Evolutionary conservation across 768 basidiomycete species (phyloP).

Genomic region (Boletus reticulatus): DNA sequence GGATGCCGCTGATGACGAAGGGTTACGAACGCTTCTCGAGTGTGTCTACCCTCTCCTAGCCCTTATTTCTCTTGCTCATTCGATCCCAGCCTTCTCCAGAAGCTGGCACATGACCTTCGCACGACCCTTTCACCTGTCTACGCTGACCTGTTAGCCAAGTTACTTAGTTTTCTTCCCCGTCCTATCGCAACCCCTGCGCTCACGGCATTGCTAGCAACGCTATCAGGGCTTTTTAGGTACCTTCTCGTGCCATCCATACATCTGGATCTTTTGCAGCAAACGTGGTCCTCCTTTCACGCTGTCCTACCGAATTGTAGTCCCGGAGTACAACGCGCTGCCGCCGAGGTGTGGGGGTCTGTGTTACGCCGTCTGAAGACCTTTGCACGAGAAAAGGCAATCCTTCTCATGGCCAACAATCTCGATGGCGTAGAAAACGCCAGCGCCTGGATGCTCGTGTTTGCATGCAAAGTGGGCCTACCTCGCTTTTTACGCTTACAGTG

Average conservation of each 20-base stretch:
- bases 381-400: constrained; percentile 54
- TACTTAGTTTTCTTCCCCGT: constrained; percentile 56
- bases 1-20: constrained; percentile 66
- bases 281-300: constrained; percentile 55
- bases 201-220: constrained; percentile 62
- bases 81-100: constrained; percentile 63
- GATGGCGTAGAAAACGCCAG: constrained; percentile 57
- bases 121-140: constrained; percentile 69
- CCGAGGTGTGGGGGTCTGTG: constrained; percentile 69
- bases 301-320: constrained; percentile 58
- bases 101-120: constrained; percentile 78
- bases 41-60: constrained; percentile 35
- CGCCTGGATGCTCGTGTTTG: constrained; percentile 74
- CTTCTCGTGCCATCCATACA: constrained; percentile 65
- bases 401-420: constrained; percentile 50
- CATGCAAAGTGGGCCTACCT: constrained; percentile 60
- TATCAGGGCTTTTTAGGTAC: constrained; percentile 69
- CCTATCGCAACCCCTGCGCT: constrained; percentile 57
- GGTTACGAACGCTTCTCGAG: constrained; percentile 75
- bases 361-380: constrained; percentile 68
- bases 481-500: constrained; percentile 3
- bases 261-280: constrained; percentile 51
- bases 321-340: constrained; percentile 73
- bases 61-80: constrained; percentile 8
- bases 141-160: constrained; percentile 47